Evolutionary conservation across 768 basidiomycete species (phyloP).

Genomic region (Agrocybe pediades): DNA sequence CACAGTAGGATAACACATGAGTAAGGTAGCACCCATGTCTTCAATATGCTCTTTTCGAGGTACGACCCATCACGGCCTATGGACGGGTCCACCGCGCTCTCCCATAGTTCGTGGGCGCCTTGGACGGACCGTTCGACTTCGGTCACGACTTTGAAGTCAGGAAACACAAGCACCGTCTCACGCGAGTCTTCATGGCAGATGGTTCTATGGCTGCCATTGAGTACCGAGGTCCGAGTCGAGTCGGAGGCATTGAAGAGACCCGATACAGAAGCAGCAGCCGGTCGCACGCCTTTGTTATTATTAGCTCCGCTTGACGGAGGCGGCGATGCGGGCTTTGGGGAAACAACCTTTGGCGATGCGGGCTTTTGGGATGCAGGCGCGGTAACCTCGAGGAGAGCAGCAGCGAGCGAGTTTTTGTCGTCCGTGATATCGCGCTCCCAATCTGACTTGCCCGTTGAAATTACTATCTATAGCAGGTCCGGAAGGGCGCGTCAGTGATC

Average conservation of each 20-base stretch:
- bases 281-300: constrained; percentile 28
- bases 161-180: constrained; percentile 87
- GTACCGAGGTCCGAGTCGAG: constrained; percentile 61
- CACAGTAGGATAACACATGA: constrained; percentile 89
- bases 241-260: constrained; percentile 64
- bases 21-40: constrained; percentile 86
- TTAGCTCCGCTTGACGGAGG: constrained; percentile 13
- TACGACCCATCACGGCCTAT: constrained; percentile 48
- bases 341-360: constrained; percentile 8
- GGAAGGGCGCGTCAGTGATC: constrained; percentile 10
- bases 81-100: constrained; percentile 59
- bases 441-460: constrained; percentile 88
- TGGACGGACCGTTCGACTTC: constrained; percentile 64
- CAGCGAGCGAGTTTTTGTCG: constrained; percentile 70
- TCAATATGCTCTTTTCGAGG: constrained; percentile 46
- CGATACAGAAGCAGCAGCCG: constrained; percentile 26
- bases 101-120: constrained; percentile 75
- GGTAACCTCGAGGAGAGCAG: constrained; percentile 46
- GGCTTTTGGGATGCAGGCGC: constrained; percentile 19
- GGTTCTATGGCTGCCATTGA: constrained; percentile 83
- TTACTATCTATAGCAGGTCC: constrained; percentile 59
- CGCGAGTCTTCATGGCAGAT: constrained; percentile 62
- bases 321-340: constrained; percentile 28
- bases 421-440: constrained; percentile 84
- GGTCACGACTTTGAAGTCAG: constrained; percentile 86